These are phyloP conservation scores for Camellia oleifera DNA, from an alignment of 179 eudicot genomes.

Conservation along the genomic window DNA sequence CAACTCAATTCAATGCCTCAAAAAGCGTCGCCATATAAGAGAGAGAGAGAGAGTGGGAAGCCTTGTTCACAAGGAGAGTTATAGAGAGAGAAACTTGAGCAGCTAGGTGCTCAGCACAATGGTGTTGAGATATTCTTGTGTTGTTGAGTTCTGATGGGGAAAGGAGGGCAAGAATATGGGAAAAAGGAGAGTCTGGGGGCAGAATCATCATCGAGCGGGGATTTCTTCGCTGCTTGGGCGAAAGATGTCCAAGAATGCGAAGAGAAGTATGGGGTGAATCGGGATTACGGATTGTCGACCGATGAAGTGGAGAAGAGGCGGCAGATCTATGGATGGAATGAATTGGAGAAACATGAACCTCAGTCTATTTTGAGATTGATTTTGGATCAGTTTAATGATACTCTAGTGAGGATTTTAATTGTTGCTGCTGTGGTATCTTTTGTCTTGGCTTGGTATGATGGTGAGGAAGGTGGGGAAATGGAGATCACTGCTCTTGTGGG, in stretches of 20 bases:
- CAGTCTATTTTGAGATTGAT: constrained; percentile 71
- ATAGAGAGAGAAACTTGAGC: too few relatives aligned
- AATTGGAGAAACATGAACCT: constrained; percentile 81
- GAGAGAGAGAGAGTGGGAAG: too few relatives aligned
- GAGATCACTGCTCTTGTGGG: constrained; percentile 65
- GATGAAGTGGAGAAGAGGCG: constrained; percentile 59
- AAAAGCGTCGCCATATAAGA: too few relatives aligned
- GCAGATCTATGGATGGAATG: constrained; percentile 60
- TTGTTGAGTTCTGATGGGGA: constrained; percentile 44
- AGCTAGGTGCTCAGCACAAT: too few relatives aligned
- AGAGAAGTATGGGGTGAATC: constrained; percentile 48
- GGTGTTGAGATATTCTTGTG: neutral
- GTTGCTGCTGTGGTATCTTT: constrained; percentile 83
- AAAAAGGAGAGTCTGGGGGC: constrained; percentile 34
- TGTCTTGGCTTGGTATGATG: constrained; percentile 83
- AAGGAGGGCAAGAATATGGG: constrained; percentile 60
- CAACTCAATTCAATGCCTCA: too few relatives aligned
- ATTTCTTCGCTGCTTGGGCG: constrained; percentile 60
- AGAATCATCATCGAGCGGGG: constrained; percentile 23
- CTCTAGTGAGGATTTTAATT: constrained; percentile 77
- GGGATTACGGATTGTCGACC: constrained; percentile 47
- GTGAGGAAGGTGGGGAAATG: constrained; percentile 74
- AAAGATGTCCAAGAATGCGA: constrained; percentile 53
- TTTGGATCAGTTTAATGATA: constrained; percentile 88
- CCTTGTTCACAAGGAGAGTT: too few relatives aligned